Evolutionary conservation across 805 yeast species (phyloP).

Genomic region (Starmerella powellii): DNA sequence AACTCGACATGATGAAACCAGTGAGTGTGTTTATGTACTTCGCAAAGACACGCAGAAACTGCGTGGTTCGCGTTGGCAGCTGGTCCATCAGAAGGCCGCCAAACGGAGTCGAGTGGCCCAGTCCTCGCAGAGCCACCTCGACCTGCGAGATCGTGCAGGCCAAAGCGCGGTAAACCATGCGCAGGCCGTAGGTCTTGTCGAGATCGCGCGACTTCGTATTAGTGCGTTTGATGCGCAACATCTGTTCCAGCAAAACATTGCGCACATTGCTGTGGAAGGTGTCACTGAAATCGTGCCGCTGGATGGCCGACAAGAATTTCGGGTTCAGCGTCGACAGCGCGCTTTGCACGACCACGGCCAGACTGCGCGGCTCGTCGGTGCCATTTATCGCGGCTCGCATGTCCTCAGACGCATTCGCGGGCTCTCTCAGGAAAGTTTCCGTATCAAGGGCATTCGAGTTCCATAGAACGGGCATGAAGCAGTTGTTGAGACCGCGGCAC

Average conservation of each 20-base stretch:
- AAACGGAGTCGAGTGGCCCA: slow-evolving; percentile 18
- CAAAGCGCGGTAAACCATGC: slow-evolving; percentile 9
- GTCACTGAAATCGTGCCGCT: slow-evolving; percentile 9
- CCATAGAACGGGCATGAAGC: slow-evolving; percentile 69
- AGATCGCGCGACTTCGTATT: background rate
- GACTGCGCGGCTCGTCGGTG: background rate
- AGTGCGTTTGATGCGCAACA: slow-evolving; percentile 12
- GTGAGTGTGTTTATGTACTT: slow-evolving; percentile 17
- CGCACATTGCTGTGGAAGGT: slow-evolving; percentile 12
- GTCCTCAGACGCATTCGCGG: slow-evolving; percentile 4
- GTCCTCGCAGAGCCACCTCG: slow-evolving; percentile 22
- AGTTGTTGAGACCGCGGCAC: slow-evolving; percentile 75
- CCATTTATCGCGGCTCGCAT: slow-evolving; percentile 3
- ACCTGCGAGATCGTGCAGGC: slow-evolving; percentile 12
- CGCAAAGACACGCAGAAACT: slow-evolving; percentile 20
- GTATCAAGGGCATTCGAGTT: slow-evolving; percentile 31
- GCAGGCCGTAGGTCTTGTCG: slow-evolving; percentile 11
- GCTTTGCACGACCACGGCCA: background rate
- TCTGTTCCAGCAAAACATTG: slow-evolving; percentile 15
- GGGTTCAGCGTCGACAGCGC: slow-evolving; percentile 6
- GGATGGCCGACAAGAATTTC: slow-evolving; percentile 8
- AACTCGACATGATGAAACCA: slow-evolving; percentile 12
- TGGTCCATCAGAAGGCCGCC: slow-evolving; percentile 43
- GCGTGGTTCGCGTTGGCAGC: slow-evolving; percentile 17
- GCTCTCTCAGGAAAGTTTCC: slow-evolving; percentile 3